Conservation (phyloP, 306 rosid genomes). For the Lathyrus oleraceus region DNA sequence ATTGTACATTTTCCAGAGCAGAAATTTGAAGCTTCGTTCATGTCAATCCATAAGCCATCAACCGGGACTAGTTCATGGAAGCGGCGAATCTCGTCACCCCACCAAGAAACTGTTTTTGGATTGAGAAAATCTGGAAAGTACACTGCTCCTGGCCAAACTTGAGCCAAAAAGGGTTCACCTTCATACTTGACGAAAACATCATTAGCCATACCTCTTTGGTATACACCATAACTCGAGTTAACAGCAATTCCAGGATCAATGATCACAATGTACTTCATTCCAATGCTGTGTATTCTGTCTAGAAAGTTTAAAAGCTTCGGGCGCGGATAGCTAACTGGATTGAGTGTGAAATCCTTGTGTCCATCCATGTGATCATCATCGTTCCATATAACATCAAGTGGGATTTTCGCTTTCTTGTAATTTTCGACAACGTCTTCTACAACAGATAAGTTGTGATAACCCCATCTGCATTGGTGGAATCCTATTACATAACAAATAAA, state of each 20-base stretch:
- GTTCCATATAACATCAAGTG: conserved; percentile 87
- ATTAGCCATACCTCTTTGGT: conserved; percentile 67
- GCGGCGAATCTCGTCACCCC: conserved; percentile 83
- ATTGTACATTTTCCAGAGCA: conserved; percentile 80
- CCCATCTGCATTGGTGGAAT: conserved; percentile 97
- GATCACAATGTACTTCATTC: conserved; percentile 83
- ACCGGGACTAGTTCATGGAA: conserved; percentile 93
- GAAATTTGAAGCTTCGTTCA: conserved; percentile 87
- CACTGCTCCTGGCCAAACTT: conserved; percentile 97
- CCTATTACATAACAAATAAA: conserved; percentile 46
- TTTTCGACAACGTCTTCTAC: conserved; percentile 85
- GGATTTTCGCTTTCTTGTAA: conserved; percentile 73
- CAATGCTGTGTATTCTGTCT: conserved; percentile 68
- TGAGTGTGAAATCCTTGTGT: conserved; percentile 83
- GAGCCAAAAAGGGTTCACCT: conserved; percentile 80
- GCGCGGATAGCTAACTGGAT: conserved; percentile 60
- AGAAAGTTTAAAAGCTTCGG: conserved; percentile 70
- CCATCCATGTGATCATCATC: conserved; percentile 95
- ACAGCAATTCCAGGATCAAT: conserved; percentile 82
- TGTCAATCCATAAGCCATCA: conserved; percentile 97
- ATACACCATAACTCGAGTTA: conserved; percentile 69
- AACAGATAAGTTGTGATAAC: conserved; percentile 81
- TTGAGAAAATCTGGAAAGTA: conserved; percentile 87
- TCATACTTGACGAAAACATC: conserved; percentile 87
- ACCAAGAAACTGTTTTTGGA: conserved; percentile 86